phyloP scores from a whole-genome alignment of 768 basidiomycete species.

The Kwoniella dendrophila region DNA sequence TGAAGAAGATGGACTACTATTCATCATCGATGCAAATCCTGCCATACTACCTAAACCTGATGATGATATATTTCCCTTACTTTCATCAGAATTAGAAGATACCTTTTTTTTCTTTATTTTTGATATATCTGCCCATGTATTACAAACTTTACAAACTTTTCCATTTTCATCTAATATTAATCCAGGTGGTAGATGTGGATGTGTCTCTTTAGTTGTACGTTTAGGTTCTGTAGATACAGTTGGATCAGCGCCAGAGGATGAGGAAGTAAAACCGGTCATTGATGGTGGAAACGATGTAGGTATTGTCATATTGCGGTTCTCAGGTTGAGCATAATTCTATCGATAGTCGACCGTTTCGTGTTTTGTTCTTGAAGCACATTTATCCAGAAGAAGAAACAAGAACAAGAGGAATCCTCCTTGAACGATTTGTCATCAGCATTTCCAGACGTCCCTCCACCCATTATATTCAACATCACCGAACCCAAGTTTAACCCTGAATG shows the following conservation, averaged over 20 bases:
- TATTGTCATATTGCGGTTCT: not conserved
- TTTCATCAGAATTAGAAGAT: constrained; percentile 64
- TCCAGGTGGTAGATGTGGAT: constrained; percentile 66
- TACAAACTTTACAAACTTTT: constrained; percentile 89
- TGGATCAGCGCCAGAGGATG: not conserved
- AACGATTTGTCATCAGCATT: too few species aligned
- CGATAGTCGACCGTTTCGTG: too few species aligned
- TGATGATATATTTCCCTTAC: constrained; percentile 55
- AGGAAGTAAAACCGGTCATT: too few species aligned
- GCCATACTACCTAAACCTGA: constrained; percentile 35
- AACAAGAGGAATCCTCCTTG: too few species aligned
- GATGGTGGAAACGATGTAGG: not conserved
- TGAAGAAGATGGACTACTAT: constrained; percentile 3
- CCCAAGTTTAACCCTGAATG: too few species aligned
- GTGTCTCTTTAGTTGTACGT: constrained; percentile 49
- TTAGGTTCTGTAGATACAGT: constrained; percentile 8
- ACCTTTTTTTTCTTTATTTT: constrained; percentile 40
- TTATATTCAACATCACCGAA: too few species aligned
- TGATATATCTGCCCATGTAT: constrained; percentile 49
- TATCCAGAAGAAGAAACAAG: too few species aligned
- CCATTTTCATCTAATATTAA: constrained; percentile 90
- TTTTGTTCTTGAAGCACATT: too few species aligned
- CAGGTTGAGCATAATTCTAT: too few species aligned
- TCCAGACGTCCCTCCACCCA: too few species aligned
- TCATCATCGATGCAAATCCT: constrained; percentile 46